These are phyloP conservation scores for Rheum nobile DNA, from an alignment of 148 eudicot genomes.

Conservation along the genomic window DNA sequence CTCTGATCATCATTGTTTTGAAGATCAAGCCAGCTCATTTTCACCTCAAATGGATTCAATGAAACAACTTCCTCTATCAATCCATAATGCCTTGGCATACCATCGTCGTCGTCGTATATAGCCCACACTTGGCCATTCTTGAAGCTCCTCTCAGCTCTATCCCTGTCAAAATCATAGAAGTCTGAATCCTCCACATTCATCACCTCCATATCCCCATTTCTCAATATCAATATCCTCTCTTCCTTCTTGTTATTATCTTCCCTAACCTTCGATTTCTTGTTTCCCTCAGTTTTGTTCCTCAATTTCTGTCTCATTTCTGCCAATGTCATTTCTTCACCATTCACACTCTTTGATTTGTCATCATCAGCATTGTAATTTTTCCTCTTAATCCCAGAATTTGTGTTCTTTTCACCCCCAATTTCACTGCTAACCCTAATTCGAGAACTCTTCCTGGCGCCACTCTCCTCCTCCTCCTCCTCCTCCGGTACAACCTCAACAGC, in stretches of 20 bases:
- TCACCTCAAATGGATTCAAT: slow-evolving; percentile 54
- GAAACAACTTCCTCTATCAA: slow-evolving; percentile 66
- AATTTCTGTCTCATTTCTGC: slow-evolving; percentile 47
- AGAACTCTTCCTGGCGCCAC: slow-evolving; percentile 13
- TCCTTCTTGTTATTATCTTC: slow-evolving; percentile 16
- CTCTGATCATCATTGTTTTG: slow-evolving; percentile 35
- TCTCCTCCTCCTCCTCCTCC: background rate
- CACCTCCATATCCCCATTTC: slow-evolving; percentile 36
- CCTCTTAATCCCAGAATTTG: slow-evolving; percentile 16
- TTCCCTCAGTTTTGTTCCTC: slow-evolving; percentile 26
- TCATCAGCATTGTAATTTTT: slow-evolving; percentile 31
- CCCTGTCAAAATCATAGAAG: slow-evolving; percentile 76
- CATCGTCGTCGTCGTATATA: slow-evolving; percentile 73
- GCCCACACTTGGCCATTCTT: slow-evolving; percentile 92
- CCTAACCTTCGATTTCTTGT: slow-evolving; percentile 14
- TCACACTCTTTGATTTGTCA: slow-evolving; percentile 12
- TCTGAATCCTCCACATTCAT: slow-evolving; percentile 79
- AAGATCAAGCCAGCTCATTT: slow-evolving; percentile 61
- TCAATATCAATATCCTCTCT: slow-evolving; percentile 15
- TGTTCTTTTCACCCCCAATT: slow-evolving; percentile 9
- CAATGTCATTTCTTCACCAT: slow-evolving; percentile 39
- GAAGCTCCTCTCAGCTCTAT: slow-evolving; percentile 66
- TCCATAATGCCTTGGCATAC: slow-evolving; percentile 91
- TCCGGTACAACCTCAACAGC: slow-evolving; percentile 36
- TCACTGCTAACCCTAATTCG: slow-evolving; percentile 22